Evolutionary conservation across 1,139 yeast species (phyloP), one percentile per base, ranked within the genome.

Genomic region (Hyphopichia wangnamkhiaoensis): DNA sequence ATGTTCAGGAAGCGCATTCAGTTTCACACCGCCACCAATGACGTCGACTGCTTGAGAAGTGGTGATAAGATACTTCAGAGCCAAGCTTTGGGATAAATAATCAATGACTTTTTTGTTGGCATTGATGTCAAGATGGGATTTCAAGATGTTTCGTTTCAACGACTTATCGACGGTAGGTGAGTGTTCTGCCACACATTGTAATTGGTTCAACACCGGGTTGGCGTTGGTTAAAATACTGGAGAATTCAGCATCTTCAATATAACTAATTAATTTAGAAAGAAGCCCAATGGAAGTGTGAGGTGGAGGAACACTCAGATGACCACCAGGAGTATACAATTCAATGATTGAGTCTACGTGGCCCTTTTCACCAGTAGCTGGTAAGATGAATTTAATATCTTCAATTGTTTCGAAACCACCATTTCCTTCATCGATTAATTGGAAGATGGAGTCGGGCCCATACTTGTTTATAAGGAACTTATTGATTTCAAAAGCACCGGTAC

Each of bases 41-140:
- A 82, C 68, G 56, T 84, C 90, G n/a, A 78, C 69, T 0, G 90
- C 87, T 54, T 82, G 88, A 5, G 87, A 74, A 1, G 90, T 82
- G 35, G 74, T 68, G 37, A 84, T 65, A 21, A 79, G 58, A 50
- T 68, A 79, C 43, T 71, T 74, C 5, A 59, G 48, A 1, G 30
- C 43, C 2, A 30, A 37, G 17, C 54, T 47, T 12, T 47, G 31
- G 14, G 43, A 34, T 38, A 74, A 56, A 45, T 63, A 63, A 3
- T 69, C 58, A 30, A 76, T 44, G 4, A 78, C 69, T 24, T 60
- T 58, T 10, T 58, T 37, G 47, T 75, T 77, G 5, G 84, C 72
- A 6, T 53, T 48, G 2, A 50, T 38, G 50, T 76, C 75, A 28
- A 61, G 48, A 37, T 68, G 68, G 3, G 82, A 71, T 29, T 54